Conservation (phyloP, 148 eudicot genomes). For the Chenopodium formosanum region DNA sequence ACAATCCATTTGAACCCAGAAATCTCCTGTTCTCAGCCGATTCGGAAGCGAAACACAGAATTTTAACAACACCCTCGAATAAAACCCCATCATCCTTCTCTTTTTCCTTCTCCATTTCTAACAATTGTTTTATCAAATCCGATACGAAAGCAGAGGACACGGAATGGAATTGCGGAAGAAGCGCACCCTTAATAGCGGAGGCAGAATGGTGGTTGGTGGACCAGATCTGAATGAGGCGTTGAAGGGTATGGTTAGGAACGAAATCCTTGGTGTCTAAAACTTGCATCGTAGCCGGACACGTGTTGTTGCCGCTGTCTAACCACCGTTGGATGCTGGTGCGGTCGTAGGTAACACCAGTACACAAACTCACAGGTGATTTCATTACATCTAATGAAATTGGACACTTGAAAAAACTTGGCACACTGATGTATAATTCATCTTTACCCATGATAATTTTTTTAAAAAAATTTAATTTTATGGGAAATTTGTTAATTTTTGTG, state of each 20-base stretch:
- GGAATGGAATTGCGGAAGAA: slow-evolving; percentile 16
- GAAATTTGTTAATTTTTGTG: too few species aligned
- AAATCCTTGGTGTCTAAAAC: slow-evolving; percentile 45
- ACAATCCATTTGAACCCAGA: slow-evolving; percentile 18
- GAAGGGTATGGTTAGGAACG: slow-evolving; percentile 64
- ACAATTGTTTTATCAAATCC: slow-evolving; percentile 28
- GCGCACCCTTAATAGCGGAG: too few species aligned
- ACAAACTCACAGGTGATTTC: slow-evolving; percentile 80
- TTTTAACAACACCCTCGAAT: slow-evolving; percentile 23
- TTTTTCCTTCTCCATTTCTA: neutral
- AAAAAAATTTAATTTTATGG: too few species aligned
- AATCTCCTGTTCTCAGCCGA: slow-evolving; percentile 39
- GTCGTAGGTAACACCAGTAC: slow-evolving; percentile 82
- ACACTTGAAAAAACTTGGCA: slow-evolving; percentile 62
- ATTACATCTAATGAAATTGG: slow-evolving; percentile 76
- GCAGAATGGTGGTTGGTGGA: slow-evolving; percentile 26
- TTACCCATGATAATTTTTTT: slow-evolving; percentile 30
- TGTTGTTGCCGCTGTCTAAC: slow-evolving; percentile 72
- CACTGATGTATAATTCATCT: slow-evolving; percentile 46
- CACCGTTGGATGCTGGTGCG: slow-evolving; percentile 69
- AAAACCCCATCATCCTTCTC: neutral
- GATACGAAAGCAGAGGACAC: slow-evolving; percentile 22
- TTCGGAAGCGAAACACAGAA: slow-evolving; percentile 41
- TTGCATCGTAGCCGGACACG: slow-evolving; percentile 92
- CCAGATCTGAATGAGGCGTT: slow-evolving; percentile 76